Evolutionary conservation across 2,329 filamentous ascomycete genomes (phyloP).

Genomic region (Epichloe bromicola): DNA sequence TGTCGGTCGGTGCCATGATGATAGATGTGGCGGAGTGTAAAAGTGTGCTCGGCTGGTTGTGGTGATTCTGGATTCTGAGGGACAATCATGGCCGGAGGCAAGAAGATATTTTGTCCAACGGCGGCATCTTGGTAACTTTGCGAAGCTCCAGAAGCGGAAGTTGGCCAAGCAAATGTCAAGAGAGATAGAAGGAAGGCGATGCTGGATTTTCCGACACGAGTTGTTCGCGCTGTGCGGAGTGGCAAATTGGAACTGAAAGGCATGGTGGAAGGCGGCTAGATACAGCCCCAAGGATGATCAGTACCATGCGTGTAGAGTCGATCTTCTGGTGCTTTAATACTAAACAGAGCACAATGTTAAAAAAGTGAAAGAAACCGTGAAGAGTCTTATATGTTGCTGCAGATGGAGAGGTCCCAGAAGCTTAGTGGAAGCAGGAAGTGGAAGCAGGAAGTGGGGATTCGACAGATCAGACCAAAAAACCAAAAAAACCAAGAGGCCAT

Average conservation of each 20-base stretch:
- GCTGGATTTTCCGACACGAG: conserved; percentile 50
- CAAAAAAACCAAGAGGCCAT: too few relatives aligned
- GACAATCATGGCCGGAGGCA: conserved; percentile 27
- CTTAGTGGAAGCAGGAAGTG: too few relatives aligned
- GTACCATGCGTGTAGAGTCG: conserved; percentile 1
- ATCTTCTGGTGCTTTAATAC: background rate
- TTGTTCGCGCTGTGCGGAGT: conserved; percentile 21
- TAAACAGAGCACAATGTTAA: too few relatives aligned
- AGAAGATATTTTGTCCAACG: conserved; percentile 27
- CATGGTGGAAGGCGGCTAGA: conserved; percentile 4
- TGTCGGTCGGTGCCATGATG: conserved; percentile 78
- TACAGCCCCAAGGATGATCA: background rate
- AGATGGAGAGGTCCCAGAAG: too few relatives aligned
- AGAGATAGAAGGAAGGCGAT: conserved; percentile 52
- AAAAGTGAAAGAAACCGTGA: too few relatives aligned
- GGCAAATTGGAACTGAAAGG: background rate
- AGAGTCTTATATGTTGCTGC: too few relatives aligned
- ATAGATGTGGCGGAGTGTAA: conserved; percentile 76
- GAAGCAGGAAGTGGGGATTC: too few relatives aligned
- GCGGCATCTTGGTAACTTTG: conserved; percentile 20
- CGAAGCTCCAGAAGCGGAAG: conserved; percentile 18
- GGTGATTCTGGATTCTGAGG: conserved; percentile 31
- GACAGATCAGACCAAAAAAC: too few relatives aligned
- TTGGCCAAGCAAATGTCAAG: conserved; percentile 41
- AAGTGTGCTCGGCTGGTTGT: conserved; percentile 40